Evolutionary conservation across 495 filamentous ascomycete genomes (phyloP), one percentile per base, ranked within the genome.

Genomic region (Xylona heveae): DNA sequence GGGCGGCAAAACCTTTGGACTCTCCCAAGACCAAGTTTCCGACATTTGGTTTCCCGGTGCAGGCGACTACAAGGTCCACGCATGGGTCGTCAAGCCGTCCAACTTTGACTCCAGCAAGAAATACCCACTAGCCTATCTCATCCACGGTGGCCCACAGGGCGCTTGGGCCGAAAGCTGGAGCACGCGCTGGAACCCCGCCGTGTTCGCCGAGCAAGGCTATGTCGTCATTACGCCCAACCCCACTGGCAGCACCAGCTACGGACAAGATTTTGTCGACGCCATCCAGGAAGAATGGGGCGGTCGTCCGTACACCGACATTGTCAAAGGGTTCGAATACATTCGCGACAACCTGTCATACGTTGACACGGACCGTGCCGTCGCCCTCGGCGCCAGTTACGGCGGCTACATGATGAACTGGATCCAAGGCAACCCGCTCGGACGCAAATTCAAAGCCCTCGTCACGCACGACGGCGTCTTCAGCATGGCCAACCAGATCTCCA

Each of bases 191-290:
- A 94, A 94, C 39, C 81, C 78, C 0, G 80, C 78, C 5, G 63
- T 90, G 3, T 91, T 85, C 46, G 82, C 84, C 3, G 83, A 92
- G 48, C 79, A 90, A 45, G 84, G 83, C 8, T 92, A 90, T 39
- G 69, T 92, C 8, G 78, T 80, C 6, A 66, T 93, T 14, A 63
- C 67, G n/a, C 81, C 82, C 5, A 91, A 93, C 43, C 83, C 83
- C 6, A 90, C 81, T 0, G 83, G 83, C 6, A 77, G 68, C 38
- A 85, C 80, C 12, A 74, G 78, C 1, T 92, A 90, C 40, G 83
- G 83, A 3, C 80, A 84, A 52, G 57, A 58, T 2, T 71, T 84
- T 34, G 70, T 74, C 6, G 71, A 92, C 47, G 78, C 62, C 0
- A 91, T 92, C 38, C 61, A 59, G 6, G 59, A 67, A 18, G 53